Base-by-base conservation (phyloP, 768 basidiomycete genomes). In the Pluteus cervinus region DNA sequence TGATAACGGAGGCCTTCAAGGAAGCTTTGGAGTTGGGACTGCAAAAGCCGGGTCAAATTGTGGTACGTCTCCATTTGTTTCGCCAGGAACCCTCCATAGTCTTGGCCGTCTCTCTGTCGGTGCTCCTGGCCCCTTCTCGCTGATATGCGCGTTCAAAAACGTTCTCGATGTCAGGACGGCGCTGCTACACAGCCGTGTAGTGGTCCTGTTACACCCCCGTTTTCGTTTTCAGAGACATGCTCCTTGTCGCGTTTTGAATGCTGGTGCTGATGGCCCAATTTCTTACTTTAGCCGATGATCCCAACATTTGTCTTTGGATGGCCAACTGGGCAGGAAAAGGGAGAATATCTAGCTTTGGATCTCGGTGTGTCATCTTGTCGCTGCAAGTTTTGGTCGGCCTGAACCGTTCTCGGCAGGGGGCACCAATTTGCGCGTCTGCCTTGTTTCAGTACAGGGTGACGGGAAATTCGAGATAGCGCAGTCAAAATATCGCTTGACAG, bases 391-490 rank as follows among this genome's bases (percentile, higher is more conserved):
- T 11, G 25, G 9, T 32, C 7, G 4, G 31, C 21, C 18, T 23
- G 7, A 22, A 26, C 20, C 17, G 20, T 8, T 40, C 32, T 39
- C 21, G 12, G 12, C 42, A 88, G 87, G 88, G 36, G 93, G 93
- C 23, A 98, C 94, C 16, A 98, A 99, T 55, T 75, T 99, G n/a
- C 91, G 96, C 29, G 96, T 97, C 29, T 99, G 96, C 63, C 82
- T 96, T 29, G 94, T 99, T 34, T 86, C 81, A 20, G 68, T 99
- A 2, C 79, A 86, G 48, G 96, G 96, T 17, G 75, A 81, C 7
- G 94, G 96, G 42, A 93, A 94, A 67, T 99, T 98, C 58, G 92
- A 97, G 63, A 85, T 99, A 49, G 91, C 92, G 0, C 94, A 98
- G 57, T 85, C 92, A 24, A 99, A 99, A 61, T 98, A 97, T 62